Percentiles rank a stretch among this genome's conserved stretches.
Evolutionary conservation across 2,329 filamentous ascomycete genomes (phyloP).

Genomic region (Calonectria pauciramosa): DNA sequence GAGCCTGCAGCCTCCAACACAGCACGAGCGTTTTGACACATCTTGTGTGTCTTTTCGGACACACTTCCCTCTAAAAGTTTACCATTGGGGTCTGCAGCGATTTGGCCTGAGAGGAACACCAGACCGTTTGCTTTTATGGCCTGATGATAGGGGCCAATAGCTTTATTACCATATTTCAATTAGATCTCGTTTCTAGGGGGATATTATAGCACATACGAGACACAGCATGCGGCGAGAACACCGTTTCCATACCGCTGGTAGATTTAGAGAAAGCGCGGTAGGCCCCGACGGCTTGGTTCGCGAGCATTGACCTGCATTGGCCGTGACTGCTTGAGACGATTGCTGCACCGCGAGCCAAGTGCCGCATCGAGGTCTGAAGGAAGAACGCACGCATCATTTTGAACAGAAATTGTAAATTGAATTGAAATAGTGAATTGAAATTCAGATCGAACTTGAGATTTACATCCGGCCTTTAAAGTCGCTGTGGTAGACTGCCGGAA

Average conservation of each 20-base stretch:
- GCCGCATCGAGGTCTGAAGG: not conserved
- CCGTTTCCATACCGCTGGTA: conserved; percentile 16
- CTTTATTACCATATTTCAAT: not conserved
- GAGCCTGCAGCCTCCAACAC: conserved; percentile 78
- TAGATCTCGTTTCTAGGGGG: not conserved
- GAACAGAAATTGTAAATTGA: not conserved
- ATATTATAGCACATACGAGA: conserved; percentile 11
- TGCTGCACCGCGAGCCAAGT: no score
- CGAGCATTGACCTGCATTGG: not conserved
- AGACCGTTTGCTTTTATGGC: conserved; percentile 54
- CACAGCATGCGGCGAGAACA: conserved; percentile 29
- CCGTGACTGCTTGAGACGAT: no score
- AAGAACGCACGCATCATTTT: not conserved
- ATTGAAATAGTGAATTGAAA: not conserved
- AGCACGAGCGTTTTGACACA: conserved; percentile 69
- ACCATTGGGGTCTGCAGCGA: conserved; percentile 71
- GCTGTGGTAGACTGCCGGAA: not conserved
- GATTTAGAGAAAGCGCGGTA: not conserved
- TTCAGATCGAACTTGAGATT: not conserved
- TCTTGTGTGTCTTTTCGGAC: conserved; percentile 45
- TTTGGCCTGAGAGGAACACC: conserved; percentile 79
- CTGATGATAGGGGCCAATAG: conserved; percentile 29
- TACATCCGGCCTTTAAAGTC: not conserved
- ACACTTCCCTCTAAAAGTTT: conserved; percentile 73
- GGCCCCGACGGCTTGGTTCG: not conserved